Conservation (phyloP, 106 monocot genomes). For the Platanthera zijinensis region DNA sequence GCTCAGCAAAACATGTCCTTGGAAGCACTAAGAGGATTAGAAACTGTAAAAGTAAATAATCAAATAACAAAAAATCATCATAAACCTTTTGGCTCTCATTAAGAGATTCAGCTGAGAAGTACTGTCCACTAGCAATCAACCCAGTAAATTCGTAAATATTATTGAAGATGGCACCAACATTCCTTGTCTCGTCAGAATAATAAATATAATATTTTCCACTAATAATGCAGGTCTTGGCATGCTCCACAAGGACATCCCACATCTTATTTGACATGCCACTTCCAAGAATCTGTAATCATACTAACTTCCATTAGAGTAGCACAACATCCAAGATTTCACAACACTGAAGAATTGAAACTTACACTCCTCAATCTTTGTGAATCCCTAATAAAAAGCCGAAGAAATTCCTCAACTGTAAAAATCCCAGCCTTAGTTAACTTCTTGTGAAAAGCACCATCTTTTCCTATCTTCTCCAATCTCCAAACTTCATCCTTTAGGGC, state of each 20-base stretch:
- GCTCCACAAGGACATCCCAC: constrained; percentile 56
- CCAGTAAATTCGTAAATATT: constrained; percentile 67
- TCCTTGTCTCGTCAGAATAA: constrained; percentile 51
- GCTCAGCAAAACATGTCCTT: constrained; percentile 20
- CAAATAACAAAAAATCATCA: background rate
- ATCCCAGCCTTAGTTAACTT: constrained; percentile 44
- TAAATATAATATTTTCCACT: constrained; percentile 59
- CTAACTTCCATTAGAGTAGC: background rate
- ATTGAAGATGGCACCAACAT: constrained; percentile 52
- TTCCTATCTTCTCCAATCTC: constrained; percentile 64
- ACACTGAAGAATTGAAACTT: constrained; percentile 8
- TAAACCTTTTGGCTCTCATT: constrained; percentile 49
- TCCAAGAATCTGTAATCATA: constrained; percentile 46
- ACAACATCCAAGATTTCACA: background rate
- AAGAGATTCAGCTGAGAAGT: constrained; percentile 31
- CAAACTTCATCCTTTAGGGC: constrained; percentile 54
- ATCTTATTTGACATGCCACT: constrained; percentile 44
- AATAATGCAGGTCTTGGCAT: constrained; percentile 56
- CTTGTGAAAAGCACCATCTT: constrained; percentile 66
- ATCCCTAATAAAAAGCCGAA: constrained; percentile 41
- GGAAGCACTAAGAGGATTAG: constrained; percentile 6
- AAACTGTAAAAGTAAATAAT: background rate
- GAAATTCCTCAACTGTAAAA: constrained; percentile 54
- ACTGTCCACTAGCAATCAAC: constrained; percentile 39
- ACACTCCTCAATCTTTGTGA: constrained; percentile 41